Conservation (phyloP, 495 filamentous ascomycete species). For the Podospora pseudocomata region DNA sequence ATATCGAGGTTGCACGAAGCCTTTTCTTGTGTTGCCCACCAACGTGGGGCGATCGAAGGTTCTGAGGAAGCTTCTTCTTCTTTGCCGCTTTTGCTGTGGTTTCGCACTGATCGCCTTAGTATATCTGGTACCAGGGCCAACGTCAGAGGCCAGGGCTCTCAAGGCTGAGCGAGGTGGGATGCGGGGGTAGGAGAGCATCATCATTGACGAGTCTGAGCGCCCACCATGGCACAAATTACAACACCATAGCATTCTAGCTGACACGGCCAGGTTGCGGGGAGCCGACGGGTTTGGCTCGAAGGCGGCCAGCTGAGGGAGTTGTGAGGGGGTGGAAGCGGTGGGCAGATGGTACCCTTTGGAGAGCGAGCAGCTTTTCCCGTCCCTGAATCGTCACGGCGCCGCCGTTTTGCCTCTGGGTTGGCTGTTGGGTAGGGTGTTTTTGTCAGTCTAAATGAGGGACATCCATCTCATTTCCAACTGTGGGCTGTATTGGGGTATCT, state of each 20-base stretch:
- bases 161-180: constrained; percentile 7
- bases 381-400: constrained; percentile 3
- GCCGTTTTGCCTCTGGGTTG: background rate
- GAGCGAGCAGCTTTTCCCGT: background rate
- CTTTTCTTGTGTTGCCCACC: background rate
- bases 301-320: background rate
- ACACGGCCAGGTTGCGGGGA: background rate
- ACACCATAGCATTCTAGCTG: background rate
- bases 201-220: background rate
- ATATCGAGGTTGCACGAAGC: constrained; percentile 11
- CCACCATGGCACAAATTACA: constrained; percentile 1
- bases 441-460: too few relatives aligned
- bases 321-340: background rate
- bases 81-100: constrained; percentile 5
- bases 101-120: background rate
- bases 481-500: too few relatives aligned
- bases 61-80: constrained; percentile 11
- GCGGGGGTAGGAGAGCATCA: background rate
- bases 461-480: too few relatives aligned
- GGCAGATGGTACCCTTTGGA: background rate
- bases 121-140: constrained; percentile 9
- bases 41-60: constrained; percentile 16
- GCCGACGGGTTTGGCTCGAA: background rate
- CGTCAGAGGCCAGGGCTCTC: constrained; percentile 4
- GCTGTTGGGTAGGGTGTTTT: too few relatives aligned